Base-by-base conservation (phyloP, 1,139 yeast genomes). In the Kluyveromyces sp. region DNA sequence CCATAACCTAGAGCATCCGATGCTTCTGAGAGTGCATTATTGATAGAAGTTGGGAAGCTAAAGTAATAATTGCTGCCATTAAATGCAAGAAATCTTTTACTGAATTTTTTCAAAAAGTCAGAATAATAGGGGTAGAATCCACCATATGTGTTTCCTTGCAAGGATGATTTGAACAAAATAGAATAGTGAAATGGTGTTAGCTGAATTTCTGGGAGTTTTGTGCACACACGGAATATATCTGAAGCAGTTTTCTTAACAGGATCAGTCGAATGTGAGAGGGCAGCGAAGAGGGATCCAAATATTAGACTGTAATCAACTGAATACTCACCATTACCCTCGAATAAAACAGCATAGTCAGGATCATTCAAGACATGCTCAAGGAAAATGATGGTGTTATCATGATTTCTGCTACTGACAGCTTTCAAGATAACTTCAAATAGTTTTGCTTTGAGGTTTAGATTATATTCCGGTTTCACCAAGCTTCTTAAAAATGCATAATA, bases 171-270 rank as follows among this genome's bases (percentile, higher is more conserved):
- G 47, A 55, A 50, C 48, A 53, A 45, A 35, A 37, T 42, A 6
- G 45, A 51, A 42, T 46, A 55, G 37, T 54, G 58, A 39, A 43
- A 43, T 3, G 48, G 39, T 7, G 50, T 53, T 34, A 54, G 50
- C 6, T 43, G 30, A 34, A 48, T 48, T 3, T 31, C 42, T 7
- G 21, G 21, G 2, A 15, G 21, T 15, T 15, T 15, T 15, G 21
- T 15, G 21, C 21, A 15, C 21, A 15, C 21, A 15, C 21, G 21
- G 21, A 15, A 15, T 15, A 15, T 1, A 15, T 15, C 21, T 15
- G 21, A 15, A 15, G 21, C 21, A 15, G 21, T 15, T 15, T 15
- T 15, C 21, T 15, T 15, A 15, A 15, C 21, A 15, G 21, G 21
- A 15, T 15, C 21, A 15, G 21, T 15, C 21, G 21, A 15, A 15